phyloP scores from a whole-genome alignment of 805 yeast species.

The Clavispora carvajalis region DNA sequence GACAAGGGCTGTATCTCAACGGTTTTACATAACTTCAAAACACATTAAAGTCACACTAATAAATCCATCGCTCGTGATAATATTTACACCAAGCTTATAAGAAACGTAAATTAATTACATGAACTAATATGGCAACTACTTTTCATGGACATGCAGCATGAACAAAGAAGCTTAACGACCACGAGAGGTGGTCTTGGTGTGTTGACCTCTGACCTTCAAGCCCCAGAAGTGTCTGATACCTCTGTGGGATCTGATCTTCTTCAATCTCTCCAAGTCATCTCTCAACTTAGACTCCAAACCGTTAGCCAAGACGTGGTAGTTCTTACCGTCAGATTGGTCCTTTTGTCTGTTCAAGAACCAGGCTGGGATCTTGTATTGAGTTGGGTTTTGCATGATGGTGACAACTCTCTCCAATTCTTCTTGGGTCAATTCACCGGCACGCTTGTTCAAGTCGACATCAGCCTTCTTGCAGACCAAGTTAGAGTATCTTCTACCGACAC shows the following conservation, averaged over 20 bases:
- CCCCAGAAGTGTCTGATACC: slow-evolving; percentile 99
- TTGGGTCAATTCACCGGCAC: slow-evolving; percentile 99
- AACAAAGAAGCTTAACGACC: slow-evolving; percentile 41
- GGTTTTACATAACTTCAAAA: too few relatives aligned
- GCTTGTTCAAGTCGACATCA: slow-evolving; percentile 95
- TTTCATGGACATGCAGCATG: slow-evolving; percentile 1
- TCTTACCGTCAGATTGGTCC: slow-evolving; percentile 98
- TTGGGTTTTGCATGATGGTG: slow-evolving; percentile 99
- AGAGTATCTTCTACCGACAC: slow-evolving; percentile 99
- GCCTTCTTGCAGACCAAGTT: slow-evolving; percentile 99
- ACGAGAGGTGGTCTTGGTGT: slow-evolving; percentile 99
- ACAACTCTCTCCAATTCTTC: slow-evolving; percentile 99
- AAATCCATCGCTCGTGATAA: background rate
- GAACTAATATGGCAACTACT: slow-evolving; percentile 5
- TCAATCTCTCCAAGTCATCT: slow-evolving; percentile 99
- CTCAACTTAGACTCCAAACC: slow-evolving; percentile 98
- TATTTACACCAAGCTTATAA: background rate
- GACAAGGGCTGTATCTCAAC: too few relatives aligned
- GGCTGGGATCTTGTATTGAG: slow-evolving; percentile 98
- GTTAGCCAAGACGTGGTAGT: slow-evolving; percentile 98
- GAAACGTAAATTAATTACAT: slow-evolving; percentile 19
- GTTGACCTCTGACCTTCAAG: slow-evolving; percentile 99
- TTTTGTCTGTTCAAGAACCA: slow-evolving; percentile 98
- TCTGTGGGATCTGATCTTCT: slow-evolving; percentile 99
- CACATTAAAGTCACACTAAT: too few relatives aligned